Conservation (phyloP, 768 basidiomycete genomes). For the Ramaria sp. region DNA sequence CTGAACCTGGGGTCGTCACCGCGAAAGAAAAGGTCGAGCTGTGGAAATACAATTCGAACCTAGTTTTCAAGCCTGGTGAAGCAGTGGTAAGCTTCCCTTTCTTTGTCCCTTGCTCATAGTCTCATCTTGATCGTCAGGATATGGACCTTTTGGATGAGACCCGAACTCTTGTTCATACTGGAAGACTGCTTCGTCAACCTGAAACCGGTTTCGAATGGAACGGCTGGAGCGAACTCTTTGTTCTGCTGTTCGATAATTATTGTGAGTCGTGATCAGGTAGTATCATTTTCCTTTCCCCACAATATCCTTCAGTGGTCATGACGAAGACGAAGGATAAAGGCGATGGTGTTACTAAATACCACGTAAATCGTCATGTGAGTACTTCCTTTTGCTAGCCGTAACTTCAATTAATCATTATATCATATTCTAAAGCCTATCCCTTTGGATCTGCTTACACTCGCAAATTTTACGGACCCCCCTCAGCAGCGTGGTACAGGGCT, state of each 20-base stretch:
- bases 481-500: conserved; percentile 67
- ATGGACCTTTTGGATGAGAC: conserved; percentile 83
- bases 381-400: neutral
- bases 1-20: conserved; percentile 75
- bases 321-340: conserved; percentile 69
- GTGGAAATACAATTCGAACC: conserved; percentile 73
- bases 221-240: conserved; percentile 83
- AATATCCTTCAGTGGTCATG: conserved; percentile 56
- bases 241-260: conserved; percentile 93
- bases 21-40: conserved; percentile 85
- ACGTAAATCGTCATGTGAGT: conserved; percentile 69
- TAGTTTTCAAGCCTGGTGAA: conserved; percentile 74
- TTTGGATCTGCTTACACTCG: conserved; percentile 77
- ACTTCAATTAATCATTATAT: neutral
- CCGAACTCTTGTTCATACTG: conserved; percentile 73
- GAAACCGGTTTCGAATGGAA: conserved; percentile 83
- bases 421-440: conserved; percentile 64
- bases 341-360: conserved; percentile 63
- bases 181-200: conserved; percentile 76
- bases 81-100: conserved; percentile 33
- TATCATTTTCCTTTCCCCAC: neutral
- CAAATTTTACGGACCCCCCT: conserved; percentile 71
- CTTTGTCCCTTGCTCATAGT: neutral
- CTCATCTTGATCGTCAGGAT: conserved; percentile 34
- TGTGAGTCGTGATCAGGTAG: conserved; percentile 35